phyloP scores from a whole-genome alignment of 805 yeast genomes.

The Blastobotrys mokoenaii region DNA sequence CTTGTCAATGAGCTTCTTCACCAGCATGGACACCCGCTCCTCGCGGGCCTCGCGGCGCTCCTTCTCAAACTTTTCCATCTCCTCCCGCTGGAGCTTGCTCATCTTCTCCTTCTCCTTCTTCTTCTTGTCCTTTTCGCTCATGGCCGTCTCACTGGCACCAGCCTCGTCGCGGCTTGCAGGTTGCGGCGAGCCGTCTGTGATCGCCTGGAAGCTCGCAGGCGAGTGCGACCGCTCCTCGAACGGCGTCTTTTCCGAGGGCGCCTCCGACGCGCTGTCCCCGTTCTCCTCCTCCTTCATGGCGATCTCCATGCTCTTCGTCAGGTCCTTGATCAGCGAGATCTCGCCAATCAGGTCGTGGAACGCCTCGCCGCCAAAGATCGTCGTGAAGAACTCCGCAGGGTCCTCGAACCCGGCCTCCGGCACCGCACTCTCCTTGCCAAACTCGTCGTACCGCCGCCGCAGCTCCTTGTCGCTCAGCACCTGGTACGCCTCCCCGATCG shows the following conservation, averaged over 20 bases:
- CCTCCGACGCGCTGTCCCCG: slow-evolving; percentile 13
- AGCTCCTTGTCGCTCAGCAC: slow-evolving; percentile 66
- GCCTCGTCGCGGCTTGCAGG: slow-evolving; percentile 1
- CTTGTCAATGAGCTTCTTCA: slow-evolving; percentile 47
- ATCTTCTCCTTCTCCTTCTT: slow-evolving; percentile 25
- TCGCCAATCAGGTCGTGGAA: slow-evolving; percentile 82
- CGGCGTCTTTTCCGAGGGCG: slow-evolving; percentile 6
- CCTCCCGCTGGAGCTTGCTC: slow-evolving; percentile 39
- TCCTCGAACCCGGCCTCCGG: slow-evolving; percentile 71
- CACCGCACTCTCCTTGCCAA: slow-evolving; percentile 69
- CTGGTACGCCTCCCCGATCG: slow-evolving; percentile 42
- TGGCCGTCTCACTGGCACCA: slow-evolving; percentile 9
- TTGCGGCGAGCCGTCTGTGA: slow-evolving; percentile 1
- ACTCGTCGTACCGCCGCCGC: slow-evolving; percentile 69
- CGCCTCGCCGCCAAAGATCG: slow-evolving; percentile 88
- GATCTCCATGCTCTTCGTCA: slow-evolving; percentile 53
- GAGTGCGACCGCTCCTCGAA: background rate
- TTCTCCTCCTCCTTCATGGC: slow-evolving; percentile 37
- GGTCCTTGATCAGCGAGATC: slow-evolving; percentile 64
- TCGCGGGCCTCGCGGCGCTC: slow-evolving; percentile 62
- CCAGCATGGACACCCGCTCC: slow-evolving; percentile 54
- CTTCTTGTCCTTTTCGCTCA: slow-evolving; percentile 21
- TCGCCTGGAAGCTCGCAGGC: background rate
- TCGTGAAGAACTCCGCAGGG: slow-evolving; percentile 75
- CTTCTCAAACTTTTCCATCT: slow-evolving; percentile 62